Evolutionary conservation across 1,139 yeast species (phyloP).

Genomic region (Lizanozyma gosingica): DNA sequence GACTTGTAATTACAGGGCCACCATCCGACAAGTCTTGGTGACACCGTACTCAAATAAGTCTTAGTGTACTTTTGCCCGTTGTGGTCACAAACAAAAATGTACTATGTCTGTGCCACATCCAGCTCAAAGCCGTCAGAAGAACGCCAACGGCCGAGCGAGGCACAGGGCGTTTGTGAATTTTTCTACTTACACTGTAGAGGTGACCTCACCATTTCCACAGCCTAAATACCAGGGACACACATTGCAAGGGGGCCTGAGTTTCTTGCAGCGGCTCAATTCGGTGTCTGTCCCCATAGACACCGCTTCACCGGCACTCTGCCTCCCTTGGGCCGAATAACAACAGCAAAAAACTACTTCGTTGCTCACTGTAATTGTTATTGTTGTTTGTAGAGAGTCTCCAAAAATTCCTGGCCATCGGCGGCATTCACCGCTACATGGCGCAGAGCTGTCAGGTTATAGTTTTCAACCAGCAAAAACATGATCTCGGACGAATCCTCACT

Average conservation of each 20-base stretch:
- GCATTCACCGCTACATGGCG: constrained; percentile 40
- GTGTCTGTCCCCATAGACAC: neutral
- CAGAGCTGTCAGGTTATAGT: constrained; percentile 99
- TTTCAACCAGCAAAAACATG: constrained; percentile 99
- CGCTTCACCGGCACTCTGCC: too few species aligned
- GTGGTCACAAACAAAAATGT: constrained; percentile 2
- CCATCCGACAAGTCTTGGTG: constrained; percentile 36
- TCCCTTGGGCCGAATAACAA: too few species aligned
- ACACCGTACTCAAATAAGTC: constrained; percentile 44
- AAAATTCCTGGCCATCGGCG: constrained; percentile 58
- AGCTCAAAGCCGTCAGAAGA: constrained; percentile 32
- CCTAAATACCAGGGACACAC: neutral
- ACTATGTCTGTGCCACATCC: constrained; percentile 20
- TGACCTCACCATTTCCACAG: neutral
- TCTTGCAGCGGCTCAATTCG: neutral
- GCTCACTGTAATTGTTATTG: too few species aligned
- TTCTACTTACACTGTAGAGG: neutral
- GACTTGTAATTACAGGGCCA: constrained; percentile 44
- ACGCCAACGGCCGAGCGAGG: constrained; percentile 39
- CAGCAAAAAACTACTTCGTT: too few species aligned
- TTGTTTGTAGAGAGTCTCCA: constrained; percentile 46
- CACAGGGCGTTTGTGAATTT: constrained; percentile 25
- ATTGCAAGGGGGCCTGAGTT: neutral
- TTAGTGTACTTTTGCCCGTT: constrained; percentile 33
- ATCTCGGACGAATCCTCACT: constrained; percentile 99